Evolutionary conservation across 306 rosid species (phyloP), one percentile per base, ranked within the genome.

Genomic region (Leucaena leucocephala): DNA sequence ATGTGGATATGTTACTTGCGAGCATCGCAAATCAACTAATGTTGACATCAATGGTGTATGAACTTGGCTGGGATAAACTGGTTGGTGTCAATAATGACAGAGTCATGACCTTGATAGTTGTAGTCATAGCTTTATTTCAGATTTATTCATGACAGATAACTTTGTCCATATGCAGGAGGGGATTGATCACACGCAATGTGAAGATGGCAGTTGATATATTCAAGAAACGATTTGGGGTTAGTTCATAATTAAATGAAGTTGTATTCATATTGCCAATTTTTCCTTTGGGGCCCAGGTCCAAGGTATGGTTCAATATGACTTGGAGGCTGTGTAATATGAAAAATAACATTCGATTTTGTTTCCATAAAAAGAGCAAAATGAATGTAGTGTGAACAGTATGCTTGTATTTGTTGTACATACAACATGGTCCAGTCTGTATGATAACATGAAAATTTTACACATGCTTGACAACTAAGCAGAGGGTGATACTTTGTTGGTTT

Each of bases 131-230:
- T 35, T 27, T 13, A 35, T 19, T 34, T 52, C 64, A 75, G 22
- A 63, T 57, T 81, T 59, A 40, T 45, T 79, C 49, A 72, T 81
- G 38, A 5, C 74, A 45, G 58, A 15, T 74, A 14, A 42, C 34
- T 49, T 57, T 14, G 40, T 84, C 54, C 38, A 17, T 40, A 3
- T 36, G 21, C 86, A 93, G 97, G 91, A 83, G 94, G 86, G 98
- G 98, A 50, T 83, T 94, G 83, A 94, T 94, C 84, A 94, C 98
- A 0, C 96, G 98, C 68, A 94, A 94, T 80, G 58, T 82, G 65
- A 89, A 87, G 80, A 48, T 84, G n/a, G 84, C 98, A 1, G 97
- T 94, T 72, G 97, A 92, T 84, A 72, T 94, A 64, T 94, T 92
- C 82, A 97, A 92, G 38, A 80, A 92, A 68, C 88, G 92, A 39